Base-by-base conservation (phyloP, 495 filamentous ascomycete species). In the Hypoxylon subgilvum region DNA sequence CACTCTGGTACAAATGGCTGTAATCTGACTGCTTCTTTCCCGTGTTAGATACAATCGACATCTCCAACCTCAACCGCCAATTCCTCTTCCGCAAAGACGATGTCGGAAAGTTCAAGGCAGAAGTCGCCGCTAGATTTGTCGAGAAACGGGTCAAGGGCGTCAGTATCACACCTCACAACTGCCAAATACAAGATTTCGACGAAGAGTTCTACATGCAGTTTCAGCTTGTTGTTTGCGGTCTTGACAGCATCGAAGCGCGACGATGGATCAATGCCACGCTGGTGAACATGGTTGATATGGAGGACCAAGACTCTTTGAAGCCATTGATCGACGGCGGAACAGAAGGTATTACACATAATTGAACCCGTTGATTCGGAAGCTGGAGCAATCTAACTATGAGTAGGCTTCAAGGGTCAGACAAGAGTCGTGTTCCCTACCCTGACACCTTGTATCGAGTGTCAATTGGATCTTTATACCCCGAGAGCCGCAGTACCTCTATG, bases 171-270 rank as follows among this genome's bases (percentile, higher is more conserved):
- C 90, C 95, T 0, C 90, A 92, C 70, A 93, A 92, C 66, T 89
- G 89, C 67, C 90, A 89, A 66, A 97, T 99, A 64, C 95, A 99
- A 68, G 95, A 99, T 75, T 96, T 93, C 62, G 93, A 96, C 66
- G 89, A 96, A 51, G 90, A 93, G 47, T 99, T 95, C 66, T 99
- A 99, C 76, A 94, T 93, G 91, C 91, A 96, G 55, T 99, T 99
- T 73, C 88, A 90, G 61, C 79, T 96, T 30, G 79, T 99, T 35
- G 82, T 99, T 38, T 99, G 94, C 71, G 95, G 95, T n/a, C 79
- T 99, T 36, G 95, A 99, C 72, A 96, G 90, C 70, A 93, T 99
- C 65, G 95, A 97, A 76, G 95, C 95, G 31, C 83, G 95, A 21
- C 84, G 95, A 50, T 99, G 95, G 95, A 99, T 99, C 76, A 99